Percentiles rank a stretch among this genome's conserved stretches.
phyloP scores from a whole-genome alignment of 441 rosid species.

The Gossypium aridum region DNA sequence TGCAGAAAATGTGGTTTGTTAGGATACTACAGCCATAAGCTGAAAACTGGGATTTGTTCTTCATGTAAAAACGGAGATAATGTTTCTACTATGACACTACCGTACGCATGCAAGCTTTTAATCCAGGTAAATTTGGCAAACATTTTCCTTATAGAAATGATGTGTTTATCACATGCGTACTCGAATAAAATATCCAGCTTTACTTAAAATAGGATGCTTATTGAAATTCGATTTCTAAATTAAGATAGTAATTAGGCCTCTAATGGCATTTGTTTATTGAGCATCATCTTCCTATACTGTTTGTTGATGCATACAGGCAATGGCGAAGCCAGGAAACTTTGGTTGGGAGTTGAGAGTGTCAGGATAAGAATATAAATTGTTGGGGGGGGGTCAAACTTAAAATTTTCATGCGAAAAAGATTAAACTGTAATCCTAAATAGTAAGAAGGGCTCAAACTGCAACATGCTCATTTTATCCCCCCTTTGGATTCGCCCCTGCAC shows the following conservation, averaged over 20 bases:
- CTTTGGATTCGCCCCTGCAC: too few species aligned
- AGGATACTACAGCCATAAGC: conserved; percentile 80
- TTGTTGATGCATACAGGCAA: neutral
- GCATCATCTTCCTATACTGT: neutral
- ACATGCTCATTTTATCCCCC: too few species aligned
- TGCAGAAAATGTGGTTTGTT: conserved; percentile 83
- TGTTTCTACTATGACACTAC: conserved; percentile 75
- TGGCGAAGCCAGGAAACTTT: too few species aligned
- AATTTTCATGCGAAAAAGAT: too few species aligned
- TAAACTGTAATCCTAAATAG: too few species aligned
- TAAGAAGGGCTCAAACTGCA: too few species aligned
- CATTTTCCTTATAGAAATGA: neutral
- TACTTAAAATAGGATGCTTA: neutral
- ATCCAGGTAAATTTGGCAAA: conserved; percentile 45
- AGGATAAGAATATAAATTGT: too few species aligned
- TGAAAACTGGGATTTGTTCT: conserved; percentile 70
- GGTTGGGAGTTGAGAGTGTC: too few species aligned
- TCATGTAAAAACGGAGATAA: conserved; percentile 79
- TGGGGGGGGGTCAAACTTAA: too few species aligned
- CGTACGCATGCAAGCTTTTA: conserved; percentile 95
- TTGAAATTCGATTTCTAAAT: neutral
- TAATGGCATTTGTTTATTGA: neutral
- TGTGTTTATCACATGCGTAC: neutral
- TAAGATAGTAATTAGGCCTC: neutral
- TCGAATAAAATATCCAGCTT: neutral